Evolutionary conservation across 345 rosid species (phyloP), one percentile per base, ranked within the genome.

Genomic region (Eucalyptus pauciflora): DNA sequence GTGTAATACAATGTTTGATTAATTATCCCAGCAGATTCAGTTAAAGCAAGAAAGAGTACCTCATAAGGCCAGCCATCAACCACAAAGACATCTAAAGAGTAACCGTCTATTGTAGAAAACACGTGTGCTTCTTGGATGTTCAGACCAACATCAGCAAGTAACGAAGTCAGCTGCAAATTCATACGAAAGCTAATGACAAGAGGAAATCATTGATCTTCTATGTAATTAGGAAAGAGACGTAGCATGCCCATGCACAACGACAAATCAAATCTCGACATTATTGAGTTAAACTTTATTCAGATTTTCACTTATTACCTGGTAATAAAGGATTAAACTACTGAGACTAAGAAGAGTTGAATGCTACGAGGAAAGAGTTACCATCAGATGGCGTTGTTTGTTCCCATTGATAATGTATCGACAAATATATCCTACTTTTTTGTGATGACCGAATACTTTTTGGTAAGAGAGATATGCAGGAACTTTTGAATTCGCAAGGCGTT

Each of bases 91-190:
- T 95, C 97, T 93, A 95, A 92, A 46, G 96, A 95, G 91, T 94
- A 95, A 87, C 96, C 95, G 91, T 95, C 96, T 87, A 89, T 86
- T 16, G 96, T 94, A 86, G 96, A 95, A 91, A 95, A 95, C 45
- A 94, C 96, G 90, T 95, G 97, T 76, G 97, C 97, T 92, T 95
- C 97, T 89, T 92, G 94, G 90, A 95, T 95, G 91, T 95, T 95
- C 89, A 95, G 91, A 81, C 93, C 96, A 91, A 93, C 87, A 83
- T 95, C 97, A 51, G 97, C 91, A 45, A 95, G 91, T 50, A 95
- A 93, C 29, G 92, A 93, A 71, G 96, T 94, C 92, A 95, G 90
- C 97, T 95, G 97, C 89, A 92, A 92, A 87, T 90, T 89, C 86
- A 88, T 86, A 37, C 25, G 13, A 89, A 76, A 86, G 81, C n/a